Base-by-base conservation (phyloP, 2,329 filamentous ascomycete genomes). In the Colletotrichum phormii region DNA sequence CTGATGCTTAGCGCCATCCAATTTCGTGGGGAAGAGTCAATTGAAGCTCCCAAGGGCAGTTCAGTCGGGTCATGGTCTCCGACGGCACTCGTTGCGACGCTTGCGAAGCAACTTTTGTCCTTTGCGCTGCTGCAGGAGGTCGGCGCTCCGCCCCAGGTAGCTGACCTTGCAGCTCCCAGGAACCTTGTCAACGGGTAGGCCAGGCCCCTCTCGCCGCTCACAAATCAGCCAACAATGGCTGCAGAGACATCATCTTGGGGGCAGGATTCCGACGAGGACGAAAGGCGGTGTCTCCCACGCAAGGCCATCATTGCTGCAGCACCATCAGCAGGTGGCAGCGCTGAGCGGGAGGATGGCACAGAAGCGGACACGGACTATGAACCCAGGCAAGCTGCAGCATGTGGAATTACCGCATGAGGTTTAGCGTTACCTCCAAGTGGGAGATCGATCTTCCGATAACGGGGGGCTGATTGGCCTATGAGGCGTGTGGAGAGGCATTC, bases 391-490 rank as follows among this genome's bases (percentile, higher is more conserved):
- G 66, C 66, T 71, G 71, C 71, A 73, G 71, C 71, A 73, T 73
- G 71, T 73, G 66, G 60, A 22, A 61, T 71, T 61, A 33, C 66
- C 49, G 49, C 37, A 24, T 73, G 26, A 22, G 42, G 66, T 18
- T 49, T 73, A 71, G 71, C 29, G 49, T 22, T 3, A 15, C 3
- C 49, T 31, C 26, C n/a, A 5, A 46, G 31, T 62, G 66, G 55
- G 66, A 64, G 55, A 71, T 73, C 67, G 66, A 71, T 73, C 71
- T 73, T 65, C 61, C 67, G 55, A 73, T 73, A 71, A 61, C 67
- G 55, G 71, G 66, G 67, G 71, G 7, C 26, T 73, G 71, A 71
- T 71, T 71, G 71, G 71, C 67, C 29, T 37, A 35, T 15, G 31
- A 46, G 6, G 13, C 5, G 22, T 29, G n/a, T 62, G 66, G 66